These are phyloP conservation scores for Oenanthe sinensis DNA, from an alignment of 129 eudicot genomes.

Conservation along the genomic window DNA sequence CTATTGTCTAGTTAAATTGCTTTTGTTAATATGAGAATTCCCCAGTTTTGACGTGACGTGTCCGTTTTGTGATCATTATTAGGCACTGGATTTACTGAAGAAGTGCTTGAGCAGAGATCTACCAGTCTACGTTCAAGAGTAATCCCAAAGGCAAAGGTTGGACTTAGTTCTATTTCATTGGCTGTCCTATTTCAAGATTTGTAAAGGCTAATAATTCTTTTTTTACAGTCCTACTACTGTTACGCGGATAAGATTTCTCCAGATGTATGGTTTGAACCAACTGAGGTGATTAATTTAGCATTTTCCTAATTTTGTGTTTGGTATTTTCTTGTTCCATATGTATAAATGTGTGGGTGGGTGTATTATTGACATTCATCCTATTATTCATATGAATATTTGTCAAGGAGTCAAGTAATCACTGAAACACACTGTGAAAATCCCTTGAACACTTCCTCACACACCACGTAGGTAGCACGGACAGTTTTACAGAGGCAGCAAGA, in stretches of 20 bases:
- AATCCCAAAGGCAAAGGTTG: conserved; percentile 81
- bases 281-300: conserved; percentile 47
- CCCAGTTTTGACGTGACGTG: neutral
- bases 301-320: neutral
- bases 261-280: conserved; percentile 96
- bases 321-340: neutral
- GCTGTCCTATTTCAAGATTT: neutral
- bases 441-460: neutral
- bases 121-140: conserved; percentile 81
- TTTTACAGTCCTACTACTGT: conserved; percentile 71
- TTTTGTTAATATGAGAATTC: neutral
- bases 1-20: neutral
- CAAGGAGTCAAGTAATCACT: neutral
- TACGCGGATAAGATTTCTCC: conserved; percentile 57
- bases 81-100: conserved; percentile 95
- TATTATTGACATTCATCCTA: neutral
- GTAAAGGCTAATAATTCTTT: conserved; percentile 12
- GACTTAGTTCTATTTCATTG: neutral
- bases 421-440: neutral
- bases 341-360: neutral
- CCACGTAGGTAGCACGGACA: neutral
- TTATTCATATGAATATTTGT: neutral
- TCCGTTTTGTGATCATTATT: conserved; percentile 8
- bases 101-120: conserved; percentile 74
- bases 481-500: neutral